Conservation (phyloP, 2,329 filamentous ascomycete species). For the Fusarium nodosum region DNA sequence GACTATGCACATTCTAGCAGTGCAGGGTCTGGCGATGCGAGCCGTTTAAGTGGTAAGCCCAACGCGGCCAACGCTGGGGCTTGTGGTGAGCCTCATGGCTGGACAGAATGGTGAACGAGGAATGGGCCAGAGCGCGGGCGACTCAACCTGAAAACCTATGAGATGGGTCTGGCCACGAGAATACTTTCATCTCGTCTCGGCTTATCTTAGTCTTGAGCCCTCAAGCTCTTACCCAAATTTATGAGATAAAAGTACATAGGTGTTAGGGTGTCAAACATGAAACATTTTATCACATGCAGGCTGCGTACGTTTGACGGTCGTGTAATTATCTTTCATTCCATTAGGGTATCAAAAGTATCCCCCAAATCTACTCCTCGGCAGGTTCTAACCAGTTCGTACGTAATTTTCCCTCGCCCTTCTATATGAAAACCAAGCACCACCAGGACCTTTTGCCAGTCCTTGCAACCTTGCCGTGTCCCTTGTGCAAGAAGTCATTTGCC, state of each 20-base stretch:
- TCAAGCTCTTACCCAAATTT: background rate
- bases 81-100: background rate
- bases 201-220: background rate
- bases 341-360: constrained; percentile 46
- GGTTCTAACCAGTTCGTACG: constrained; percentile 48
- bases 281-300: constrained; percentile 3
- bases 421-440: constrained; percentile 43
- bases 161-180: background rate
- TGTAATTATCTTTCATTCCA: constrained; percentile 45
- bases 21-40: too few relatives aligned
- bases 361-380: constrained; percentile 43
- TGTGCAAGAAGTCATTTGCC: constrained; percentile 18
- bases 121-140: background rate
- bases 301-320: background rate
- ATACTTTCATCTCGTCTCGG: background rate
- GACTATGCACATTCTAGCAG: too few relatives aligned
- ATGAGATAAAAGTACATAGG: constrained; percentile 2
- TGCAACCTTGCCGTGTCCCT: constrained; percentile 21
- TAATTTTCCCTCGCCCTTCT: constrained; percentile 40
- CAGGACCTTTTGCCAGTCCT: constrained; percentile 30
- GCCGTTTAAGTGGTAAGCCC: background rate
- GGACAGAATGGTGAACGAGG: background rate
- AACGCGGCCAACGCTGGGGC: too few relatives aligned
- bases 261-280: background rate
- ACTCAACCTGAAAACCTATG: background rate